Percentiles rank a stretch among this genome's conserved stretches.
Evolutionary conservation across 1,284 basidiomycete species (phyloP).

Genomic region (Takashimella tepidaria): DNA sequence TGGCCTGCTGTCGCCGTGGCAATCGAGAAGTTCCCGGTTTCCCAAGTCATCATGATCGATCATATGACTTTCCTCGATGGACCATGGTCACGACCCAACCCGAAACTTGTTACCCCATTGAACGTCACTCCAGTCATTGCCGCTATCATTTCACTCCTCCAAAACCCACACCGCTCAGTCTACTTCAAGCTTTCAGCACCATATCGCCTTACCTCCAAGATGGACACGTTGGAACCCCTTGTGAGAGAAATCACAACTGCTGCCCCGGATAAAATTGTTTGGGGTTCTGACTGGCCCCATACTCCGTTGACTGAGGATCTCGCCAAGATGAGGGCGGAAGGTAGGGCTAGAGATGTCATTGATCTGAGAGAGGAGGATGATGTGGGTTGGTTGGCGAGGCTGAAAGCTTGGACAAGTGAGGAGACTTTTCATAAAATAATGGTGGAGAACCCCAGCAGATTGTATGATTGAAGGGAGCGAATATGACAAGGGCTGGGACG

Average conservation of each 20-base stretch:
- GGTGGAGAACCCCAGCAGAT: slow-evolving; percentile 3
- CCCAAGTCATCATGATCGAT: slow-evolving; percentile 9
- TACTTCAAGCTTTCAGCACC: slow-evolving; percentile 8
- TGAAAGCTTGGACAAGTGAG: slow-evolving; percentile 7
- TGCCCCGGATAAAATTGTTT: slow-evolving; percentile 2
- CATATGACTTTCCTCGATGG: slow-evolving; percentile 11
- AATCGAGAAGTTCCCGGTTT: neutral
- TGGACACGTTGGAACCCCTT: slow-evolving; percentile 5
- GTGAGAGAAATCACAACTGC: neutral
- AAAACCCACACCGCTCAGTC: neutral
- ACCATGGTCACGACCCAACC: slow-evolving; percentile 1
- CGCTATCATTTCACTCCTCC: slow-evolving; percentile 3
- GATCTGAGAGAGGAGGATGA: slow-evolving; percentile 5
- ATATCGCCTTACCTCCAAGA: slow-evolving; percentile 6
- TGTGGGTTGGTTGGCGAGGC: neutral
- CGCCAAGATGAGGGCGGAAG: neutral
- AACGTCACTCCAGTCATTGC: neutral
- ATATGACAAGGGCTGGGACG: too few species aligned
- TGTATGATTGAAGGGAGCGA: too few species aligned
- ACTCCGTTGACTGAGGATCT: slow-evolving; percentile 3
- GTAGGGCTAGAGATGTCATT: neutral
- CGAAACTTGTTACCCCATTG: neutral
- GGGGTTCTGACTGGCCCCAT: slow-evolving; percentile 10
- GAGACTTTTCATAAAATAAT: slow-evolving; percentile 4
- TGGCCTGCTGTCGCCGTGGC: neutral